Base-by-base conservation (phyloP, 2,329 filamentous ascomycete genomes). In the Sclerotinia spermophila region DNA sequence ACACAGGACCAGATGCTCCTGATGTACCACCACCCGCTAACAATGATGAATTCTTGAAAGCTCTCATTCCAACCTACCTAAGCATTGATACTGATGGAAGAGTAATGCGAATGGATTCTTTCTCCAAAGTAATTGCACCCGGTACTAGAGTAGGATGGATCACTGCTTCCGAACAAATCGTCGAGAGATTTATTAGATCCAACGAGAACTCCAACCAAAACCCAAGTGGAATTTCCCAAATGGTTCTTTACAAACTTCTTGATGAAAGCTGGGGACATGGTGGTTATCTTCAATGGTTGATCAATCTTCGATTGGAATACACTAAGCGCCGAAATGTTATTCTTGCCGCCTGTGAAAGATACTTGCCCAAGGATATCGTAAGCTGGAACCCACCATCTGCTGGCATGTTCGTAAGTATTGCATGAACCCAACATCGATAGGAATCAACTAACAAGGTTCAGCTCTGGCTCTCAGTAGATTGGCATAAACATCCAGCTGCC, bases 191-290 rank as follows among this genome's bases (percentile, higher is more conserved):
- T 44, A 35, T 72, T 27, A 68, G 72, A 45, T 93, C 96, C 81
- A 90, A 90, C 74, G 96, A 99, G 81, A 88, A 91, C 33, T 91
- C 89, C 53, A 93, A 90, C 60, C 96, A 99, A 79, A 93, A 92
- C 27, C 94, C 96, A 0, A 90, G 88, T 70, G 96, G 96, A 58
- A 87, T 97, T 77, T 89, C 92, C 0, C 95, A 98, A 82, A 84
- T 96, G 33, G 84, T 95, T 13, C 82, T 98, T 69, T 94, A 92
- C 83, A 96, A 97, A 82, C 84, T 99, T 33, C 85, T 99, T 2
- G 96, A 99, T 74, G 93, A 97, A 81, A 89, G 90, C 65, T 99
- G 96, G 96, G 96, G 95, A 35, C 96, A 99, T 78, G 86, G 88
- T 56, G 94, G 94, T 2, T 99, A 96, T 79, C 81, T 99, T 35